These are phyloP conservation scores for Populus hybrid DNA, from an alignment of 441 rosid genomes.

Conservation along the genomic window DNA sequence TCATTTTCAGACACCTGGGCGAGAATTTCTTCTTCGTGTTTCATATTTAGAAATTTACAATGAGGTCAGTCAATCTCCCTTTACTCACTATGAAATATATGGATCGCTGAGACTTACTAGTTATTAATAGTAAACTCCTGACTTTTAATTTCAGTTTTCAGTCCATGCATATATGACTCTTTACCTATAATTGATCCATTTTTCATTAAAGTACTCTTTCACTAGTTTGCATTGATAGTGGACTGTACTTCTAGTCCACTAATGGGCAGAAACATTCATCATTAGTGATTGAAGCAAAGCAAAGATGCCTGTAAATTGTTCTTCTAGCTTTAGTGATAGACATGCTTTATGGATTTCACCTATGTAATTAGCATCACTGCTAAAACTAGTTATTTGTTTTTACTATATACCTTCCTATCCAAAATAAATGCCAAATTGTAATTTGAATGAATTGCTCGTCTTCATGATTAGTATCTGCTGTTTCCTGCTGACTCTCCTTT, in stretches of 20 bases:
- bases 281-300: not conserved
- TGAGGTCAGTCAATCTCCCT: slow-evolving; percentile 27
- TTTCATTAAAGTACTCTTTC: not conserved
- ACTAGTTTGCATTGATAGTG: not conserved
- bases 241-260: not conserved
- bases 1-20: slow-evolving; percentile 55
- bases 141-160: not conserved
- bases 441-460: slow-evolving; percentile 11
- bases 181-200: not conserved
- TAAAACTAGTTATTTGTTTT: slow-evolving; percentile 11
- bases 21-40: slow-evolving; percentile 80
- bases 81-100: not conserved
- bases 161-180: not conserved
- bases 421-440: not conserved
- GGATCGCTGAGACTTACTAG: not conserved
- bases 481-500: slow-evolving; percentile 2
- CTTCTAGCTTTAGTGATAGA: not conserved
- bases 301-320: not conserved
- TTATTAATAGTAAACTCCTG: not conserved
- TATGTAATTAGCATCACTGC: not conserved
- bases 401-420: not conserved
- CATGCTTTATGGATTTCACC: not conserved
- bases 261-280: not conserved
- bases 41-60: slow-evolving; percentile 37
- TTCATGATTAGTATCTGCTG: slow-evolving; percentile 8